Base-by-base conservation (phyloP, 2,329 filamentous ascomycete species). In the Colletotrichum sp. region DNA sequence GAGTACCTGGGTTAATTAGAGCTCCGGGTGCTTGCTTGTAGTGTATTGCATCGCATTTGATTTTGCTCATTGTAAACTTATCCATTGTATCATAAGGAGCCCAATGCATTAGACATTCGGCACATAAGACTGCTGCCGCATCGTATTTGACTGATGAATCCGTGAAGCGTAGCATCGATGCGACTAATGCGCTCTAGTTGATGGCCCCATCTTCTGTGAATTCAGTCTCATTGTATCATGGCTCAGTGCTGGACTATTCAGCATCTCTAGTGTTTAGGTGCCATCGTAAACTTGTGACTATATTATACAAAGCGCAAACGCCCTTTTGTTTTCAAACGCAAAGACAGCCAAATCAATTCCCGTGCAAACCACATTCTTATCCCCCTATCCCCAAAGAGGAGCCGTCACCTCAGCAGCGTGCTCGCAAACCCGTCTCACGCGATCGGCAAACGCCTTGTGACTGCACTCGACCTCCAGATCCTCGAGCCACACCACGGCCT, bases 401-500 rank as follows among this genome's bases (percentile, higher is more conserved):
- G 95, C 94, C 16, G 96, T 95, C 30, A 96, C 95, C 87, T 98
- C 96, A 4, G 96, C 93, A 1, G 95, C 96, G 79, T 96, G 90
- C 84, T 99, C 96, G 13, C 98, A 95, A 10, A 99, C 95, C 2
- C 95, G 95, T 79, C 94, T 91, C 7, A 99, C 95, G 74, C 97
- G 90, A 83, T 98, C 96, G 63, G 93, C 93, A 81, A 98, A 91
- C 21, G 95, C 92, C 78, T 92, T 92, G 78, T 95, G 95, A 71
- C 87, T 87, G 83, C 95, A 98, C 85, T 99, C 97, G 6, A 99
- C 95, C 80, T 98, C 95, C 60, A 99, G 85, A 79, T 95, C 92
- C 88, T 99, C 97, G 52, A 99, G 87, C 96, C 96, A 99, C 8
- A 99, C 93, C 77, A 92, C 94, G 8, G 96, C 97, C 69, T 94